A percentile compares a stretch with the other conserved stretches of the same genome.
These are phyloP conservation scores for Phytopythium boreale DNA, from an alignment of 352 stramenopile genomes.

Conservation along the genomic window DNA sequence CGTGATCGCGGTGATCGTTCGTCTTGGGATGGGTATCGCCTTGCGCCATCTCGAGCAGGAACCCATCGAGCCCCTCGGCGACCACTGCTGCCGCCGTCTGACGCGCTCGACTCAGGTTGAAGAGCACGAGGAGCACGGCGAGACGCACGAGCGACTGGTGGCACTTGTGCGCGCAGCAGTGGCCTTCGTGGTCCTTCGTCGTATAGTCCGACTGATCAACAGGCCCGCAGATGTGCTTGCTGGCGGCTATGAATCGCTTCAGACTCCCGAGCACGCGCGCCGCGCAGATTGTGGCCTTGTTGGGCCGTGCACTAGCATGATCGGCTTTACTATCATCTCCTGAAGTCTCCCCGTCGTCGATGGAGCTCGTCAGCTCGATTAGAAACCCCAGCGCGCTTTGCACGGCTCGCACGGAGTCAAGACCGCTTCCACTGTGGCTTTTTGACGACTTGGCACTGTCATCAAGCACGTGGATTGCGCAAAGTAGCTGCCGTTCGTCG, in stretches of 20 bases:
- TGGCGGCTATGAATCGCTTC: conserved; percentile 26
- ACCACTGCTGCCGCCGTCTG: conserved; percentile 30
- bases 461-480: conserved; percentile 46
- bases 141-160: conserved; percentile 23
- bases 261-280: conserved; percentile 36
- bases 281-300: conserved; percentile 19
- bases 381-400: conserved; percentile 27
- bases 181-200: not conserved
- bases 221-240: not conserved
- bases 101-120: conserved; percentile 31
- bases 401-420: not conserved
- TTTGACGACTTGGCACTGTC: conserved; percentile 13
- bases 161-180: conserved; percentile 24
- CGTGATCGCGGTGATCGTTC: not conserved
- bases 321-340: not conserved
- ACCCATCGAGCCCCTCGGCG: conserved; percentile 35
- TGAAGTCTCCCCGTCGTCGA: conserved; percentile 7
- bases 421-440: too few relatives aligned
- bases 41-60: conserved; percentile 28
- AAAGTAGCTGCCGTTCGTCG: conserved; percentile 29
- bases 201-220: not conserved
- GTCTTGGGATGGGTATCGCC: not conserved
- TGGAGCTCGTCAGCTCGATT: conserved; percentile 22
- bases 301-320: not conserved
- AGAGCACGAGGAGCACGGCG: conserved; percentile 33